Conservation (phyloP, 805 yeast genomes). For the Metahyphopichia silvanorum region DNA sequence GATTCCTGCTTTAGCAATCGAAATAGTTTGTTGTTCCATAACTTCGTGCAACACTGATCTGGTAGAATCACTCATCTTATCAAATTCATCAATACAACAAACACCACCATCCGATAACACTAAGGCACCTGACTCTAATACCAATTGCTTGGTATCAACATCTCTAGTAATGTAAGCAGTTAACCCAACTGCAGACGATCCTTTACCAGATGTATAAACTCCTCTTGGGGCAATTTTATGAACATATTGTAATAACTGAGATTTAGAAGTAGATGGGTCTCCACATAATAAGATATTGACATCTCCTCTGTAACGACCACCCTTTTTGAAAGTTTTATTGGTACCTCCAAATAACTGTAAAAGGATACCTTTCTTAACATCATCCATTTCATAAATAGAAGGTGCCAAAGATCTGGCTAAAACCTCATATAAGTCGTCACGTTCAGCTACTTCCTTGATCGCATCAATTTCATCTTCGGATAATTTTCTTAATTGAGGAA, state of each 20-base stretch:
- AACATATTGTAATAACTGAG: constrained; percentile 90
- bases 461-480: constrained; percentile 65
- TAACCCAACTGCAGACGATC: constrained; percentile 98
- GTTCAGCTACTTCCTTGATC: constrained; percentile 57
- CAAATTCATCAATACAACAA: constrained; percentile 98
- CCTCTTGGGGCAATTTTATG: constrained; percentile 98
- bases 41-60: constrained; percentile 96
- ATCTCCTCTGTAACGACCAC: constrained; percentile 96
- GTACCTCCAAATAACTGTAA: constrained; percentile 95
- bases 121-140: constrained; percentile 92
- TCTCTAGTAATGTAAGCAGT: constrained; percentile 97
- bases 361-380: constrained; percentile 91
- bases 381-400: constrained; percentile 94
- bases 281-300: constrained; percentile 90
- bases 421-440: constrained; percentile 81
- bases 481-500: constrained; percentile 71
- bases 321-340: constrained; percentile 80
- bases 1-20: constrained; percentile 97
- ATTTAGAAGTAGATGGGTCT: constrained; percentile 97
- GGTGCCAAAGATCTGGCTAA: constrained; percentile 93
- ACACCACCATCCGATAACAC: constrained; percentile 97
- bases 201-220: constrained; percentile 96
- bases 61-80: constrained; percentile 93
- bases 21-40: constrained; percentile 98
- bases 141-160: constrained; percentile 88